Conservation (phyloP, 2,329 filamentous ascomycete genomes). For the Aphanoascus verrucosus region DNA sequence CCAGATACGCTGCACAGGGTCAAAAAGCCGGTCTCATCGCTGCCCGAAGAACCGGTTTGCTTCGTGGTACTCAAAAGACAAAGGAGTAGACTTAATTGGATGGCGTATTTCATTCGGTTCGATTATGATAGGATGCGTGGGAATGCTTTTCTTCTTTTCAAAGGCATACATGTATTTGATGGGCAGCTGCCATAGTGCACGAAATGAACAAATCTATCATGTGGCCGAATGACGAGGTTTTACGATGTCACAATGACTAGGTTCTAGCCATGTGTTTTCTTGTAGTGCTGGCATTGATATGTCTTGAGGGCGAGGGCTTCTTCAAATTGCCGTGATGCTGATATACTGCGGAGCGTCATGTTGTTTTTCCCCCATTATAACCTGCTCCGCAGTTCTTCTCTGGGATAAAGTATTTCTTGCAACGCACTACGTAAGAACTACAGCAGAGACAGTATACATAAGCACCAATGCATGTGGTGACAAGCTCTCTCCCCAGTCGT, state of each 20-base stretch:
- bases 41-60: slow-evolving; percentile 97
- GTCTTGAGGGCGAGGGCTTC: no score
- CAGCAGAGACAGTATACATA: no score
- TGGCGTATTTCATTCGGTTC: slow-evolving; percentile 33
- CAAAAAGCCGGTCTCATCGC: slow-evolving; percentile 99
- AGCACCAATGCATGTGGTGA: no score
- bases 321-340: no score
- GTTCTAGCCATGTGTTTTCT: background rate
- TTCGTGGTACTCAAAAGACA: slow-evolving; percentile 99
- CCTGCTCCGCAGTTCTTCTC: no score
- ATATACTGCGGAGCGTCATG: no score
- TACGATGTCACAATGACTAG: background rate
- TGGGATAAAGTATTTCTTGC: no score
- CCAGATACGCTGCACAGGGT: slow-evolving; percentile 91
- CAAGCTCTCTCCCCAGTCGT: no score
- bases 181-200: slow-evolving; percentile 11
- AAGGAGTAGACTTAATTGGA: slow-evolving; percentile 69
- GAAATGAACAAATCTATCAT: slow-evolving; percentile 11
- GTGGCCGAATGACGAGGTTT: slow-evolving; percentile 4
- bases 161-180: slow-evolving; percentile 13
- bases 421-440: no score
- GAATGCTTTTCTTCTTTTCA: slow-evolving; percentile 9
- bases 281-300: no score
- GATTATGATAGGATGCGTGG: slow-evolving; percentile 14
- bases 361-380: no score